Conservation (phyloP, 352 stramenopile genomes). For the Phytophthora syringae region DNA sequence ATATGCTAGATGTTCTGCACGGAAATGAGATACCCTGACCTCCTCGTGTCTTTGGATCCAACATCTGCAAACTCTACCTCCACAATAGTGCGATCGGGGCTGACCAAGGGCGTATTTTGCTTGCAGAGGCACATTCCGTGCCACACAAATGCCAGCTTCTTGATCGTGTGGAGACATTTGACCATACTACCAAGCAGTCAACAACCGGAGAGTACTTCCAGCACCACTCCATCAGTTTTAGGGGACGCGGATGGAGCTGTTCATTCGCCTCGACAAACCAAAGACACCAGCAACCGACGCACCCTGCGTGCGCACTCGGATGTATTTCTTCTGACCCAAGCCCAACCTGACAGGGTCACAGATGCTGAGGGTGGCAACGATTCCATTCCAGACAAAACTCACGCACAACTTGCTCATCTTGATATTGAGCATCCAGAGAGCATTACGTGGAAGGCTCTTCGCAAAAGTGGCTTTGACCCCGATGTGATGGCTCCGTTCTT, state of each 20-base stretch:
- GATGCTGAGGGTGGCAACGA: neutral
- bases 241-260: neutral
- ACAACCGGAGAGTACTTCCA: neutral
- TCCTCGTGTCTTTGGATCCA: constrained; percentile 7
- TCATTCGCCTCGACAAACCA: neutral
- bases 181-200: neutral
- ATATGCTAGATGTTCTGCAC: constrained; percentile 38
- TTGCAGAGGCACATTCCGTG: constrained; percentile 46
- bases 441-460: constrained; percentile 26
- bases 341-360: neutral
- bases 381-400: neutral
- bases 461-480: constrained; percentile 41
- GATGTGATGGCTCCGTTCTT: constrained; percentile 54
- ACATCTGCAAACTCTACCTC: neutral
- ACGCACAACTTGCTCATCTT: constrained; percentile 9
- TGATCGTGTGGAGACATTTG: constrained; percentile 50
- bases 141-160: constrained; percentile 41
- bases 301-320: constrained; percentile 22
- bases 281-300: neutral
- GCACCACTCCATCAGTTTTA: neutral
- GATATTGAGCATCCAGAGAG: constrained; percentile 19
- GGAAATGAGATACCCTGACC: constrained; percentile 45
- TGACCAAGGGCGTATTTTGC: constrained; percentile 43
- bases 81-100: neutral
- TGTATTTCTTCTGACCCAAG: constrained; percentile 23